Conservation (phyloP, 441 rosid species). For the Arabidopsis lyrata region DNA sequence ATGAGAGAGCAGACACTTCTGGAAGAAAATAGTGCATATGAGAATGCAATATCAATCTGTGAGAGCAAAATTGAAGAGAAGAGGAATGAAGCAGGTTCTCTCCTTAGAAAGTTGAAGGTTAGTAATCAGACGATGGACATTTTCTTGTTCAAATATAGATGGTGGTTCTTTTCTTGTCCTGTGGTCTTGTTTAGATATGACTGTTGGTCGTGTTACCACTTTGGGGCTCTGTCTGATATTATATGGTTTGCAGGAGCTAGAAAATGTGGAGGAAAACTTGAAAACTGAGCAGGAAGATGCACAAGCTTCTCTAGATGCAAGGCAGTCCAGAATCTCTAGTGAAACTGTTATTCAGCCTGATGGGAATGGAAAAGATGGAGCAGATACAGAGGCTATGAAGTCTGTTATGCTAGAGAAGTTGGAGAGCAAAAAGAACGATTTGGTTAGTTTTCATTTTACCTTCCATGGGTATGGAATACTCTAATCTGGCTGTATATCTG, state of each 20-base stretch:
- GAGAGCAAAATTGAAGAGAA: conserved; percentile 75
- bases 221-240: not conserved
- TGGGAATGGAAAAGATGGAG: conserved; percentile 46
- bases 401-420: conserved; percentile 59
- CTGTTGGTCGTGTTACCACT: conserved; percentile 10
- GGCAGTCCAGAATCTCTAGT: conserved; percentile 44
- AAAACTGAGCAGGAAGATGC: conserved; percentile 60
- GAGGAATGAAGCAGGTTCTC: conserved; percentile 65
- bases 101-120: conserved; percentile 69
- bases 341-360: conserved; percentile 46
- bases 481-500: conserved; percentile 23
- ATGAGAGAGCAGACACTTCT: conserved; percentile 74
- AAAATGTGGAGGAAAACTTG: conserved; percentile 59
- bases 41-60: conserved; percentile 77
- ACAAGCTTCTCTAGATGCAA: conserved; percentile 48
- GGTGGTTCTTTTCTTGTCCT: not conserved
- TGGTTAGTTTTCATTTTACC: conserved; percentile 49
- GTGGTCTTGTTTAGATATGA: conserved; percentile 11
- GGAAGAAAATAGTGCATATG: conserved; percentile 79
- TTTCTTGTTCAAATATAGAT: not conserved
- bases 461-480: conserved; percentile 7
- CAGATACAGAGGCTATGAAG: conserved; percentile 51
- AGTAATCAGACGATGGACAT: conserved; percentile 7
- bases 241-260: conserved; percentile 65
- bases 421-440: conserved; percentile 73